Percentiles rank a stretch among this genome's conserved stretches.
phyloP scores from a whole-genome alignment of 306 rosid genomes.

The Malus orientalis region DNA sequence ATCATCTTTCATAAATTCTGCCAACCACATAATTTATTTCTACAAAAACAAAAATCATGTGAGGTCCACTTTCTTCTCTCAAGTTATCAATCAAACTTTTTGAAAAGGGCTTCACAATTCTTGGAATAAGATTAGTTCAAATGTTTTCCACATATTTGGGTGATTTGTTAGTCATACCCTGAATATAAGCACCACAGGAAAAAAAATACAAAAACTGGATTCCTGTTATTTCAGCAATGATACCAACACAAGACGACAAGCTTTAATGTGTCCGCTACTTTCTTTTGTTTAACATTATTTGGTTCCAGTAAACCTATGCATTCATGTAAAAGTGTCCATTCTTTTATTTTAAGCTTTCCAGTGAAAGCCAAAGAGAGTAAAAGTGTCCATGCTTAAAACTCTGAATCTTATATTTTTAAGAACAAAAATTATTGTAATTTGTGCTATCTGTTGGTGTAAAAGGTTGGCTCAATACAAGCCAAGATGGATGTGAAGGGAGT shows the following conservation, averaged over 20 bases:
- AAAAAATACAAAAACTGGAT: background rate
- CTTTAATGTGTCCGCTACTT: background rate
- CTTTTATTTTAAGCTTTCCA: background rate
- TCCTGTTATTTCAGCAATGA: background rate
- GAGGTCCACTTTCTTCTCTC: background rate
- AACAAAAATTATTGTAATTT: background rate
- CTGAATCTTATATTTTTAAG: background rate
- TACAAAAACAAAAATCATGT: background rate
- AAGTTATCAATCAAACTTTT: background rate
- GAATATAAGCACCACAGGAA: background rate
- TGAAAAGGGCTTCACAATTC: background rate
- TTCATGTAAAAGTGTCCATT: background rate
- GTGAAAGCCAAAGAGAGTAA: background rate
- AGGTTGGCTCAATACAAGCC: too few species aligned
- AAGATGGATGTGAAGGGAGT: too few species aligned
- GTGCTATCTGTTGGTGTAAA: background rate
- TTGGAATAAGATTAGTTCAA: background rate
- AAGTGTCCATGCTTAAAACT: background rate
- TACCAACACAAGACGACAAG: background rate
- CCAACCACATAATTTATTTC: background rate
- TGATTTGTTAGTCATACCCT: background rate
- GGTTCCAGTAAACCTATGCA: background rate
- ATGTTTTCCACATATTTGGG: background rate
- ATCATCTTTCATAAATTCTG: background rate
- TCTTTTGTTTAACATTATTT: background rate